Percentiles rank a stretch among this genome's conserved stretches.
These are phyloP conservation scores for Trichophyton benhamiae DNA, from an alignment of 2,329 filamentous ascomycete species.

Conservation along the genomic window DNA sequence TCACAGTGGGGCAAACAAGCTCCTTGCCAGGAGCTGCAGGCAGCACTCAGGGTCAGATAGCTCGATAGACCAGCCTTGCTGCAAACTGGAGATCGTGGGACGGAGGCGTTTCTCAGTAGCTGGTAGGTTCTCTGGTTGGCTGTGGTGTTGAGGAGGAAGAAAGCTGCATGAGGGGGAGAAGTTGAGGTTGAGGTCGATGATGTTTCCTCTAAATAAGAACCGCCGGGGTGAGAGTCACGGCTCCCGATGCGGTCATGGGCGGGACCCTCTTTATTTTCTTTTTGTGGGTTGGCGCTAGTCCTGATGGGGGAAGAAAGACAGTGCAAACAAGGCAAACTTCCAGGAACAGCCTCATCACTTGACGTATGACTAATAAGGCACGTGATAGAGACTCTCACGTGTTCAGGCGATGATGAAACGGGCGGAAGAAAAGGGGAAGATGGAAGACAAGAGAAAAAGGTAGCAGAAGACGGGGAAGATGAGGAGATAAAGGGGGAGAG, in stretches of 20 bases:
- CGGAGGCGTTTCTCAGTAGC: background rate
- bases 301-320: background rate
- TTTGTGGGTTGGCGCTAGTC: background rate
- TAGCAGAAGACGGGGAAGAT: background rate
- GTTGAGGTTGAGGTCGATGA: background rate
- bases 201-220: background rate
- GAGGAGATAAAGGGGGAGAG: background rate
- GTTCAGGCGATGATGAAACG: background rate
- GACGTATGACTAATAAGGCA: background rate
- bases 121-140: background rate
- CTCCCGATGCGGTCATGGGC: background rate
- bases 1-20: slow-evolving; percentile 2
- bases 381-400: background rate
- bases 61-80: background rate
- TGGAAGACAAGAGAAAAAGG: background rate
- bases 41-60: background rate
- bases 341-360: background rate
- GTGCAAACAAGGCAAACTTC: slow-evolving; percentile 8
- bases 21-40: background rate
- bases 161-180: background rate
- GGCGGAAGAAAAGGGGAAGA: background rate
- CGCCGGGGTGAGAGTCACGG: background rate
- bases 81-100: background rate
- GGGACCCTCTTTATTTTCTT: background rate
- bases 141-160: background rate